Conservation (phyloP, 1,284 basidiomycete genomes). For the Takashimella koratensis region DNA sequence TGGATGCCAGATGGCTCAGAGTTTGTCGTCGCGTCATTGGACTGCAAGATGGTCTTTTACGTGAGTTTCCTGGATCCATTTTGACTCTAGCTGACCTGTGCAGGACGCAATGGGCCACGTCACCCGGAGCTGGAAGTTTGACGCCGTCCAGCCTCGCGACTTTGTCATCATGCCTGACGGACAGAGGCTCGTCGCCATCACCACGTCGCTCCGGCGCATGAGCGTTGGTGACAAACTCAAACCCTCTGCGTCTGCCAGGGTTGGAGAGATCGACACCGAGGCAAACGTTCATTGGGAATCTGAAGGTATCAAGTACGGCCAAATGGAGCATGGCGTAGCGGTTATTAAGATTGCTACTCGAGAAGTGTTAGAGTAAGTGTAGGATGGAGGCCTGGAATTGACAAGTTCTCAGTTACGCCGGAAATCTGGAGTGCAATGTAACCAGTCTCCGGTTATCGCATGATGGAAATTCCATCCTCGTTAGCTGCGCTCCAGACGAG, state of each 20-base stretch:
- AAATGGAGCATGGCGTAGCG: slow-evolving; percentile 40
- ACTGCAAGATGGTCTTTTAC: slow-evolving; percentile 84
- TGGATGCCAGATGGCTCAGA: slow-evolving; percentile 87
- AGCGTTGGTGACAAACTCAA: slow-evolving; percentile 31
- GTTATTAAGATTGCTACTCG: slow-evolving; percentile 35
- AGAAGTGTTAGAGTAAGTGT: slow-evolving; percentile 39
- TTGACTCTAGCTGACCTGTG: slow-evolving; percentile 2
- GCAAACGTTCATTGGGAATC: background rate
- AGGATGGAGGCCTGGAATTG: slow-evolving; percentile 2
- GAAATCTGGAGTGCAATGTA: slow-evolving; percentile 56
- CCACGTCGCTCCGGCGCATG: slow-evolving; percentile 56
- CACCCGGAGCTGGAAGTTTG: slow-evolving; percentile 64
- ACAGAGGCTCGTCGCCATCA: slow-evolving; percentile 74
- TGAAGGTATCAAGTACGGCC: slow-evolving; percentile 22
- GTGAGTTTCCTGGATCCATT: slow-evolving; percentile 56
- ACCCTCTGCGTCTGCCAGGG: slow-evolving; percentile 35
- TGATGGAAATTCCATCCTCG: slow-evolving; percentile 80
- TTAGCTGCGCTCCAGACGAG: slow-evolving; percentile 84
- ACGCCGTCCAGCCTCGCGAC: slow-evolving; percentile 82
- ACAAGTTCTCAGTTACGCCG: slow-evolving; percentile 2
- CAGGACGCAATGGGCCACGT: slow-evolving; percentile 55
- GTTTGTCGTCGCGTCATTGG: slow-evolving; percentile 86
- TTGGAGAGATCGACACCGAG: slow-evolving; percentile 5
- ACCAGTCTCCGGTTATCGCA: slow-evolving; percentile 83
- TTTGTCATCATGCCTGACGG: slow-evolving; percentile 84